phyloP scores from a whole-genome alignment of 495 filamentous ascomycete genomes.

The Xylaria grammica region DNA sequence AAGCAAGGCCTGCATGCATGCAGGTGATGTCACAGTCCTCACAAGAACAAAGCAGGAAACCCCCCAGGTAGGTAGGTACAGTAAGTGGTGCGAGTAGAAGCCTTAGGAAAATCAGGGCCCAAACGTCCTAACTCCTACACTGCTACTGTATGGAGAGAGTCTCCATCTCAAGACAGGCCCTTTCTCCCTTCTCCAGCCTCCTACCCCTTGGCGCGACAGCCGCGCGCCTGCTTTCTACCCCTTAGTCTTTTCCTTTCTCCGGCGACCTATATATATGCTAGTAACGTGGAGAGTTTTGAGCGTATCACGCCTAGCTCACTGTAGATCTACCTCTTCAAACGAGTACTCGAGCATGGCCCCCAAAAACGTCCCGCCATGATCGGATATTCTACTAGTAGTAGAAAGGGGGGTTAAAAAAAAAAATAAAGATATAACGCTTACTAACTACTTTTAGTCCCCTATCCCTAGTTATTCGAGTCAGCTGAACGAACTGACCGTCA shows the following conservation, averaged over 20 bases:
- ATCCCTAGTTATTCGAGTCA: neutral
- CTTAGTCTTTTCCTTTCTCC: neutral
- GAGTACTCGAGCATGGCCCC: too few species aligned
- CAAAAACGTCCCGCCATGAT: too few species aligned
- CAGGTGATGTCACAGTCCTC: neutral
- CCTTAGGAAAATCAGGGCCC: too few species aligned
- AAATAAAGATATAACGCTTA: neutral
- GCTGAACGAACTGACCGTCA: neutral
- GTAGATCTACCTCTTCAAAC: too few species aligned
- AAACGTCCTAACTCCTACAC: too few species aligned
- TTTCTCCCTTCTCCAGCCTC: neutral
- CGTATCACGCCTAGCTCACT: neutral
- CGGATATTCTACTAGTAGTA: too few species aligned
- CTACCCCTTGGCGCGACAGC: slow-evolving; percentile 2
- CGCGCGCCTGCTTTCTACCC: slow-evolving; percentile 4
- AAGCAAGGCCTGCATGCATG: neutral
- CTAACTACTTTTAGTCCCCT: neutral
- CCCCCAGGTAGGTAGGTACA: too few species aligned
- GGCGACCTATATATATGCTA: neutral
- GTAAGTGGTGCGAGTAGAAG: too few species aligned
- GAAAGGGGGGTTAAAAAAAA: too few species aligned
- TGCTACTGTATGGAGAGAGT: too few species aligned
- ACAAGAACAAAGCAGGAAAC: neutral
- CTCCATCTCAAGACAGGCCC: too few species aligned
- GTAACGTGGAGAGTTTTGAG: neutral